A percentile compares a stretch with the other conserved stretches of the same genome.
These are phyloP conservation scores for Claviceps lovelessii DNA, from an alignment of 2,329 filamentous ascomycete species.

Conservation along the genomic window DNA sequence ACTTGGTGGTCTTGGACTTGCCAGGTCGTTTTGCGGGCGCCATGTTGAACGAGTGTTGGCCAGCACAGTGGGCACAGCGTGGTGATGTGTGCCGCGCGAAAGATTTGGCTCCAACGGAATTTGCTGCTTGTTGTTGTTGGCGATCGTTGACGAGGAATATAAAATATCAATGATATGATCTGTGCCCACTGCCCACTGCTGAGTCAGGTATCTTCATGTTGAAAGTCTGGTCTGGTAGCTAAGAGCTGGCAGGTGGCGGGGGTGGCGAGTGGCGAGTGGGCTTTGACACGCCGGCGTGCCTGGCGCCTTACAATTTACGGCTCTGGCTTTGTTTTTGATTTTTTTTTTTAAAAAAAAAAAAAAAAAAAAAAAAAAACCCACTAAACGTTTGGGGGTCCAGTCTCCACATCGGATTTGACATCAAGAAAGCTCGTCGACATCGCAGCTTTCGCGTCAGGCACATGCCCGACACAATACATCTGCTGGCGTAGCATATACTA, in stretches of 20 bases:
- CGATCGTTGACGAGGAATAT: background rate
- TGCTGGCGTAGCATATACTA: constrained; percentile 4
- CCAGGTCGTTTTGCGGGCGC: constrained; percentile 20
- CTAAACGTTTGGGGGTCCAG: background rate
- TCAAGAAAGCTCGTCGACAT: background rate
- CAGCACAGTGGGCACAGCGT: background rate
- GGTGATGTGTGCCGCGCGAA: background rate
- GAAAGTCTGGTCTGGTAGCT: too few species aligned
- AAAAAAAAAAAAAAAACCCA: background rate
- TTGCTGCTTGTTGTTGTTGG: background rate
- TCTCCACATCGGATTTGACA: background rate
- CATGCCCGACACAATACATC: background rate
- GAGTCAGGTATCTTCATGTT: too few species aligned
- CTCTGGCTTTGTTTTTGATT: too few species aligned
- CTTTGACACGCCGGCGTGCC: too few species aligned
- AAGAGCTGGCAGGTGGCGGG: too few species aligned
- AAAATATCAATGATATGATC: too few species aligned
- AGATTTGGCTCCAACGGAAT: background rate
- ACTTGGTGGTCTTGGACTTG: constrained; percentile 17
- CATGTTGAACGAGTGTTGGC: constrained; percentile 9
- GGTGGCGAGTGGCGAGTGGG: too few species aligned
- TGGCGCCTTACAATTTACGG: too few species aligned
- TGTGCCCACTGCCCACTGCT: too few species aligned
- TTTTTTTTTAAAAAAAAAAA: background rate
- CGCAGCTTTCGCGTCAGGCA: background rate